Evolutionary conservation across 2,329 filamentous ascomycete genomes (phyloP).

Genomic region (Arthrocladium fulminans): DNA sequence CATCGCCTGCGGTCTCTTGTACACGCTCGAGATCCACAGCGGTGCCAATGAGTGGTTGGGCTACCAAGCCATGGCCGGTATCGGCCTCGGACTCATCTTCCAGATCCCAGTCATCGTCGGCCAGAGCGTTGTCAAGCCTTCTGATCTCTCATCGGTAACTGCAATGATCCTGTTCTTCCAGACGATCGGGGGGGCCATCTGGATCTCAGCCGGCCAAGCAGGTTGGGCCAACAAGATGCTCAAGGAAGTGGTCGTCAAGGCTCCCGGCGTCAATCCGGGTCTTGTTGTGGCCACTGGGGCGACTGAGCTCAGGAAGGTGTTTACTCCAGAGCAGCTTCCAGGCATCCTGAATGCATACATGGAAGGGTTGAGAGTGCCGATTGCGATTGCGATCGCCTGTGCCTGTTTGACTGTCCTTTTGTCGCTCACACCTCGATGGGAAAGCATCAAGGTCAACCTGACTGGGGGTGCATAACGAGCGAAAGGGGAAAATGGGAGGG

Average conservation of each 20-base stretch:
- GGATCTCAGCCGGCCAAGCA: slow-evolving; percentile 27
- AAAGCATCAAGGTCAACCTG: slow-evolving; percentile 23
- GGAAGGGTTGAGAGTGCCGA: slow-evolving; percentile 24
- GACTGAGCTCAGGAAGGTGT: slow-evolving; percentile 25
- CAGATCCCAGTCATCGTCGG: slow-evolving; percentile 25
- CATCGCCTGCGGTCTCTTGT: slow-evolving; percentile 28
- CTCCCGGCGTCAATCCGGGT: slow-evolving; percentile 23
- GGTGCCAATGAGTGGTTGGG: slow-evolving; percentile 29
- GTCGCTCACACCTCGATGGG: slow-evolving; percentile 18
- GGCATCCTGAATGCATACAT: slow-evolving; percentile 28
- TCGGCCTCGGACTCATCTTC: slow-evolving; percentile 25
- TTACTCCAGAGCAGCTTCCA: slow-evolving; percentile 21
- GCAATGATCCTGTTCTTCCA: slow-evolving; percentile 26
- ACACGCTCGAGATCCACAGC: slow-evolving; percentile 26
- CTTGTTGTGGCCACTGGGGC: slow-evolving; percentile 27
- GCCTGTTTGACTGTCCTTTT: slow-evolving; percentile 17
- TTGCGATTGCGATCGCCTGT: slow-evolving; percentile 20
- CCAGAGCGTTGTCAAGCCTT: slow-evolving; percentile 23
- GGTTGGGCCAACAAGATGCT: slow-evolving; percentile 29
- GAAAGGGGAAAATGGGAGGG: background rate
- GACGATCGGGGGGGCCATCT: slow-evolving; percentile 28
- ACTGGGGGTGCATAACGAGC: slow-evolving; percentile 9
- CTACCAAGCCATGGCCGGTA: slow-evolving; percentile 29
- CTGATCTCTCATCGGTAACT: slow-evolving; percentile 25
- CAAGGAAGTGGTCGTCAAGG: slow-evolving; percentile 19